Evolutionary conservation across 1,284 basidiomycete species (phyloP), one percentile per base, ranked within the genome.

Genomic region (Puccinia triticina): DNA sequence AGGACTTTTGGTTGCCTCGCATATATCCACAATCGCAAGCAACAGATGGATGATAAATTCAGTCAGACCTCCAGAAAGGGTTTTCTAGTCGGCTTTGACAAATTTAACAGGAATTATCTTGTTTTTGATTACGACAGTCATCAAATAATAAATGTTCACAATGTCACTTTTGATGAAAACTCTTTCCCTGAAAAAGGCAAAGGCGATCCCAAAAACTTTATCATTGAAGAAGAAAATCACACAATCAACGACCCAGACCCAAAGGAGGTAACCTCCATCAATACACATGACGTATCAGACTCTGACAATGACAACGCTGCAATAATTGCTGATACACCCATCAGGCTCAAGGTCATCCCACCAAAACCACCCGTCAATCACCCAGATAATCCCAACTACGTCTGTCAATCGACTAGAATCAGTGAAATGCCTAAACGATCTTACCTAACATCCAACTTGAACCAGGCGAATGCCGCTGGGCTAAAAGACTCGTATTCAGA

Each of bases 131-230:
- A 53, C 50, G 53, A 57, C 1, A 53, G 16, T 12, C 34, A 55
- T 12, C 3, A 75, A 21, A 48, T 55, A 10, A 12, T 75, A 7
- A 50, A 53, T 21, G 32, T 50, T 8, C 73, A 75, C 50, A 34
- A 75, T 57, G 73, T 57, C 7, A 57, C 50, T 10, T 75, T 75
- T 21, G 34, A 75, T 75, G 73, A 75, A 37, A 29, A 75, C 5
- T 2, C 11, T 23, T 75, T 75, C 48, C 73, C 73, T 2, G 32
- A 64, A 48, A 1, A 16, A 4, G 69, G 26, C 2, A 40, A 71
- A 32, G 11, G 18, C 14, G 59, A 64, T 64, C 21, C 12, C 4
- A 7, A 34, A 1, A 12, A 34, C 18, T 7, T 34, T 64, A 34
- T 26, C n/a, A 5, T 59, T 29, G 26, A 59, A 59, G 55, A 59